A percentile compares a stretch with the other conserved stretches of the same genome.
These are phyloP conservation scores for Cladobotryum mycophilum DNA, from an alignment of 2,329 filamentous ascomycete genomes.

Conservation along the genomic window DNA sequence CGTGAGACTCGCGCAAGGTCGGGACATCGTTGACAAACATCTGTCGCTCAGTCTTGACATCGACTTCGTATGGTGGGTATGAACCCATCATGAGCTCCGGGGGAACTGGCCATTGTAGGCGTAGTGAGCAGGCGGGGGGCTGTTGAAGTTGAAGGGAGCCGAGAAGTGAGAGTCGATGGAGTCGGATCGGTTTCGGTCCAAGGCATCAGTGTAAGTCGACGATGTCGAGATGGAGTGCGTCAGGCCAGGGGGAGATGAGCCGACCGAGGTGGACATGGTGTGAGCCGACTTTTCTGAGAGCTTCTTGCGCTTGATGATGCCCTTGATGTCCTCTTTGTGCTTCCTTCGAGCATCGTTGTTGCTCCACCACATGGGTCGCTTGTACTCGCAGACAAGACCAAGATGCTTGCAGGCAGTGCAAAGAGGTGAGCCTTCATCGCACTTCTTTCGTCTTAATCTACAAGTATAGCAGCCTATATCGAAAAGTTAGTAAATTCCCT, in stretches of 20 bases:
- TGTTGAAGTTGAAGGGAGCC: constrained; percentile 67
- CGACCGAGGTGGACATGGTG: constrained; percentile 48
- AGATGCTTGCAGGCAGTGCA: constrained; percentile 67
- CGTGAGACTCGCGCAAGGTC: constrained; percentile 75
- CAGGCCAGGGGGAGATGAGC: constrained; percentile 71
- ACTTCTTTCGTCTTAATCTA: constrained; percentile 62
- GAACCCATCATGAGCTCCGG: constrained; percentile 50
- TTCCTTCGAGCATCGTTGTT: constrained; percentile 78
- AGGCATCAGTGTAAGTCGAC: constrained; percentile 69
- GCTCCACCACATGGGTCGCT: constrained; percentile 94
- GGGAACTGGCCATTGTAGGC: constrained; percentile 59
- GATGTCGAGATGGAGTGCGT: constrained; percentile 78
- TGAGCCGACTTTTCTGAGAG: constrained; percentile 73
- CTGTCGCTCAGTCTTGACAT: constrained; percentile 91
- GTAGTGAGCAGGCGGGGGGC: constrained; percentile 51
- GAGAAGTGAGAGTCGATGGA: constrained; percentile 78
- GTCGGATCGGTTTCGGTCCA: constrained; percentile 65
- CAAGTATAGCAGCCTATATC: constrained; percentile 60
- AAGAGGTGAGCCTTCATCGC: constrained; percentile 56
- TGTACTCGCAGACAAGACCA: constrained; percentile 88
- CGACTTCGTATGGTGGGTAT: constrained; percentile 81
- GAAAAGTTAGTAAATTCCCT: not conserved
- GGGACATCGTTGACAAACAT: constrained; percentile 91
- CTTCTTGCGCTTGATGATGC: constrained; percentile 96
- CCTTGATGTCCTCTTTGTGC: constrained; percentile 95